Percentiles rank a stretch among this genome's conserved stretches.
Conservation (phyloP, 768 basidiomycete species). For the Botryobasidium botryosum region DNA sequence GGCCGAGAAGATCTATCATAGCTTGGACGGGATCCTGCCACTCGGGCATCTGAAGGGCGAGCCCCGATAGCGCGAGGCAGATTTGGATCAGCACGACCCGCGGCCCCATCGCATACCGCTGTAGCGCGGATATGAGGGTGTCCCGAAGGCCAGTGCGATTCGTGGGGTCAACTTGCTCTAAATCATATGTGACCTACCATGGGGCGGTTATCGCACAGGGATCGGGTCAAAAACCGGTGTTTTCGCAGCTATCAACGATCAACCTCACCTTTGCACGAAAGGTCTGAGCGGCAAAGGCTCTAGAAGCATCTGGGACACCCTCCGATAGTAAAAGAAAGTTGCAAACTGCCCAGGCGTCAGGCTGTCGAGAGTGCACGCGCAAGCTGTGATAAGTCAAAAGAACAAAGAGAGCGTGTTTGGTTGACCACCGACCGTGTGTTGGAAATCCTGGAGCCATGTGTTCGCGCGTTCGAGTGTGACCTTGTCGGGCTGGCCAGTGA, state of each 20-base stretch:
- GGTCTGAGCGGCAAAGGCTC: slow-evolving; percentile 92
- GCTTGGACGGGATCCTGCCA: slow-evolving; percentile 71
- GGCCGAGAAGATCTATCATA: slow-evolving; percentile 74
- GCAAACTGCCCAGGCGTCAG: slow-evolving; percentile 92
- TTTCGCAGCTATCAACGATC: not conserved
- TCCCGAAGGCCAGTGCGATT: slow-evolving; percentile 71
- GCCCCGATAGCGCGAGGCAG: slow-evolving; percentile 75
- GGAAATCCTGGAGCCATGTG: slow-evolving; percentile 93
- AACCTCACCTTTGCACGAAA: slow-evolving; percentile 75
- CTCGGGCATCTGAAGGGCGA: slow-evolving; percentile 73
- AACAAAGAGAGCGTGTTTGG: not conserved
- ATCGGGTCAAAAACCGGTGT: slow-evolving; percentile 15
- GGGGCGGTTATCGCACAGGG: slow-evolving; percentile 4
- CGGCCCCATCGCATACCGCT: slow-evolving; percentile 53
- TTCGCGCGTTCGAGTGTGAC: slow-evolving; percentile 72
- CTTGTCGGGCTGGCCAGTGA: slow-evolving; percentile 62
- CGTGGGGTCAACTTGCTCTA: slow-evolving; percentile 62
- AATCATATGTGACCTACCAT: slow-evolving; percentile 80
- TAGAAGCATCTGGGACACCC: slow-evolving; percentile 61
- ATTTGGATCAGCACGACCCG: slow-evolving; percentile 76
- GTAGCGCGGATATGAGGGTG: slow-evolving; percentile 63
- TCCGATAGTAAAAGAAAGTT: slow-evolving; percentile 74
- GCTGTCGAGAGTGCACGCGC: slow-evolving; percentile 29
- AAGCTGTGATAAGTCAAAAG: not conserved
- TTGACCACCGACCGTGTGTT: slow-evolving; percentile 92